Evolutionary conservation across 805 yeast species (phyloP).

Genomic region (Saccharomycodes ludwigii): DNA sequence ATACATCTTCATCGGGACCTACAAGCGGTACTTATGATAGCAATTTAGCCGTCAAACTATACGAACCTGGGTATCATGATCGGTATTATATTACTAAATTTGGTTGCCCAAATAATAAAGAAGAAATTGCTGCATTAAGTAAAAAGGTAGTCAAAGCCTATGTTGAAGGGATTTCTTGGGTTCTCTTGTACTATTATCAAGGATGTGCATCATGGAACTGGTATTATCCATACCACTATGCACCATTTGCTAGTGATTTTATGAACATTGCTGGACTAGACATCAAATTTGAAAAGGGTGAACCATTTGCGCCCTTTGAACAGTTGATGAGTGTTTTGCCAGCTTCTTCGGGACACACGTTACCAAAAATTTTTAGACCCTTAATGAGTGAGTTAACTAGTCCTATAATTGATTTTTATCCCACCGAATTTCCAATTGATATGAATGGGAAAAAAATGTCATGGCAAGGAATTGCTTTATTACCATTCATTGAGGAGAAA

Average conservation of each 20-base stretch:
- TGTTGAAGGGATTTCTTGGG: conserved; percentile 97
- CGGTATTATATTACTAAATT: conserved; percentile 77
- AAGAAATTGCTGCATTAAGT: conserved; percentile 41
- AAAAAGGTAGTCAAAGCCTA: conserved; percentile 57
- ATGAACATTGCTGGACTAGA: conserved; percentile 36
- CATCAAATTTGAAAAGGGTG: conserved; percentile 50
- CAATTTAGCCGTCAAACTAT: conserved; percentile 47
- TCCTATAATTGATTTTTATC: conserved; percentile 84
- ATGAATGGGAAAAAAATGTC: conserved; percentile 93
- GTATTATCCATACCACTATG: conserved; percentile 95
- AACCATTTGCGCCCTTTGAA: conserved; percentile 82
- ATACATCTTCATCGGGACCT: conserved; percentile 15
- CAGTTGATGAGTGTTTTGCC: conserved; percentile 93
- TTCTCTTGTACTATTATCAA: conserved; percentile 80
- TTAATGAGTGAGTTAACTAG: conserved; percentile 71
- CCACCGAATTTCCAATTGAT: conserved; percentile 77
- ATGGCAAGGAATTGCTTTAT: conserved; percentile 87
- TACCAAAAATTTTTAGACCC: conserved; percentile 71
- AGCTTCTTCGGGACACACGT: conserved; percentile 78
- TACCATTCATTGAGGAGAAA: conserved; percentile 84
- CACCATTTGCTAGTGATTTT: conserved; percentile 93
- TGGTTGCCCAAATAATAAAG: conserved; percentile 31
- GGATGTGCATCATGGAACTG: conserved; percentile 99
- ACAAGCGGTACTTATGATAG: conserved; percentile 28
- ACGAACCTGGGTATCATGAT: conserved; percentile 79